These are phyloP conservation scores for Entomortierella parvispora DNA, from an alignment of 192 early-diverging fungal genomes.

Conservation along the genomic window DNA sequence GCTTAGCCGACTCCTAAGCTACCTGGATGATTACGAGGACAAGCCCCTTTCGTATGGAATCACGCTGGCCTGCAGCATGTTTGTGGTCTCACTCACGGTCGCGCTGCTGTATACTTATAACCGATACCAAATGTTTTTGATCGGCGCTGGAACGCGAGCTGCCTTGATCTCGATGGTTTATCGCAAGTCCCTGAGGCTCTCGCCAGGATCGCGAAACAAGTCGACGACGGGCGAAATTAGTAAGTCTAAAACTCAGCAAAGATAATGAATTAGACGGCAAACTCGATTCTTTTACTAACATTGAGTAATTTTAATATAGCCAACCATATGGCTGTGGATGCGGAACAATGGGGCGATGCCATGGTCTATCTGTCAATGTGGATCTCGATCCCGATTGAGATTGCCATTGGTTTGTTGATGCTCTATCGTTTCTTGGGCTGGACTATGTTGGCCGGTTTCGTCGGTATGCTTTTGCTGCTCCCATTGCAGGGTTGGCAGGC, in stretches of 20 bases:
- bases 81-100: conserved; percentile 51
- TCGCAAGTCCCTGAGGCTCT: conserved; percentile 67
- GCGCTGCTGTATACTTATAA: conserved; percentile 53
- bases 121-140: conserved; percentile 58
- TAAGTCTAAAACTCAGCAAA: neutral
- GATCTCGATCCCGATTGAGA: conserved; percentile 37
- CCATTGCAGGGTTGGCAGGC: conserved; percentile 47
- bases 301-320: neutral
- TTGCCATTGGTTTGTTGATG: conserved; percentile 32
- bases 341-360: conserved; percentile 27
- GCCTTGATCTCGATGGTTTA: conserved; percentile 65
- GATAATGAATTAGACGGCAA: too few relatives aligned
- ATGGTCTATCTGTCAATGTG: conserved; percentile 16
- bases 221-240: conserved; percentile 41
- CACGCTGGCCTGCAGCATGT: conserved; percentile 53
- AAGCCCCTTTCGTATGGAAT: conserved; percentile 61
- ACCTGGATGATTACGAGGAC: conserved; percentile 19
- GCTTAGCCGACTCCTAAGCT: conserved; percentile 13
- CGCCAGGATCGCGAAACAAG: conserved; percentile 38
- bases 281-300: too few relatives aligned
- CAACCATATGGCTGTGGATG: conserved; percentile 48
- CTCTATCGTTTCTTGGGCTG: conserved; percentile 39
- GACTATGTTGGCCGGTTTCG: conserved; percentile 35
- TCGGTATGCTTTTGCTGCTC: conserved; percentile 26
- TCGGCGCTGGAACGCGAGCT: conserved; percentile 55